phyloP scores from a whole-genome alignment of 768 basidiomycete genomes.

The Suillus placidus region DNA sequence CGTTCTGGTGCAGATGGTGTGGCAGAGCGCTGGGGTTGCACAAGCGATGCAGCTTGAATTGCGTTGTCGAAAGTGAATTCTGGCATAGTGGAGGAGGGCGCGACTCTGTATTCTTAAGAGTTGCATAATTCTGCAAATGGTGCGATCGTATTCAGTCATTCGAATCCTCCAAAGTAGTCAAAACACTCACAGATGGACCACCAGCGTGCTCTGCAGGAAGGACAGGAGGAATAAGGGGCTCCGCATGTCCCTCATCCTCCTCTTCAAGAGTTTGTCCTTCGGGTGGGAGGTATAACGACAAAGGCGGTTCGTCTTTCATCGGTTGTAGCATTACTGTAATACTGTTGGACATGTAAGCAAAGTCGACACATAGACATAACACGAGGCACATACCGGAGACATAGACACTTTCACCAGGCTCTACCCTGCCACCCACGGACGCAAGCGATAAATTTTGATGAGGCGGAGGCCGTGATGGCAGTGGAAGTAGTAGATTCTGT shows the following conservation, averaged over 20 bases:
- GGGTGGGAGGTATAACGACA: slow-evolving; percentile 81
- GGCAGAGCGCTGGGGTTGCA: slow-evolving; percentile 40
- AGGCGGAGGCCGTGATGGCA: too few species aligned
- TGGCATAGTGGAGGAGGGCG: slow-evolving; percentile 28
- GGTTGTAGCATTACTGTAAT: slow-evolving; percentile 96
- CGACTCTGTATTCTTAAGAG: slow-evolving; percentile 38
- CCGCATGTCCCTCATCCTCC: slow-evolving; percentile 59
- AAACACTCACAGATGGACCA: slow-evolving; percentile 7
- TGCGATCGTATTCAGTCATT: background rate
- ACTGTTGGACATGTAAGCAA: slow-evolving; percentile 50
- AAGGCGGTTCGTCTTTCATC: slow-evolving; percentile 91
- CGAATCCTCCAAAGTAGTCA: background rate
- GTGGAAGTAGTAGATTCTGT: too few species aligned
- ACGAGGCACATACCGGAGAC: slow-evolving; percentile 72
- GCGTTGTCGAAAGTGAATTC: slow-evolving; percentile 33
- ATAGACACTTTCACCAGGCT: slow-evolving; percentile 93
- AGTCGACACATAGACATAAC: slow-evolving; percentile 11
- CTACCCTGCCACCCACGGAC: slow-evolving; percentile 91
- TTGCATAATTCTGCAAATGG: slow-evolving; percentile 45
- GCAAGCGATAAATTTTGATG: too few species aligned
- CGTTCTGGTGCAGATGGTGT: slow-evolving; percentile 47
- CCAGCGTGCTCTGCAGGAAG: background rate
- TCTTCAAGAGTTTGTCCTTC: slow-evolving; percentile 82
- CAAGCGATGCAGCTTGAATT: slow-evolving; percentile 24
- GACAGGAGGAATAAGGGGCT: slow-evolving; percentile 14